Evolutionary conservation across 139 green algal genomes (phyloP), one percentile per base, ranked within the genome.

Genomic region (Deuterostichococcus epilithicus): DNA sequence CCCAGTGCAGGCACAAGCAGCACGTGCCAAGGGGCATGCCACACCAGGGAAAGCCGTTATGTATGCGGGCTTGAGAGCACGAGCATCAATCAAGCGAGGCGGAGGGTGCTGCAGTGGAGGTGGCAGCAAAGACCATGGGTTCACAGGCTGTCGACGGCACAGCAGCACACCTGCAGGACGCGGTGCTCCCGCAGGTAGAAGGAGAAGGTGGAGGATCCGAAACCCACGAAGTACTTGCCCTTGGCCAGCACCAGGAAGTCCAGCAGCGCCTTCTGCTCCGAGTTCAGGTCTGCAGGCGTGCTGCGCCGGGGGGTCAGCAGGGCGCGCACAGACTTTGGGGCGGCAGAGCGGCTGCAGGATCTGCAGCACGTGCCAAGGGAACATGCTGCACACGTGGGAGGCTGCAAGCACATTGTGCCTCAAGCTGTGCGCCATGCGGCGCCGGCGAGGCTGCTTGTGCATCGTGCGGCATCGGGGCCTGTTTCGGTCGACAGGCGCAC

Each of bases 181-280:
- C 86, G 76, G 76, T 80, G 83, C 67, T 90, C 86, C 30, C 86
- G 76, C 44, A 92, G 79, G 79, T 90, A 93, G 42, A 86, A 86
- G 8, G 75, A 86, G 65, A 93, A 93, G 2, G 88, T 93, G 71
- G 83, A 90, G 28, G 81, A 88, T 10, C 88, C 89, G 75, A 93
- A 87, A 20, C 89, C 89, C 28, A 90, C 89, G 82, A 92, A 93
- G 34, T 65, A 78, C 5, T 84, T 52, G 65, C 76, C 75, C 15
- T 84, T 79, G 0, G 86, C 81, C 65, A 93, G 76, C 58, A 93
- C 86, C 39, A 93, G 37, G 66, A 93, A 93, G 68, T 93, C 88
- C 42, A 93, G 73, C 32, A 92, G 81, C 5, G 89, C 89, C 79
- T 87, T 79, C 76, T 93, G 89, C 83, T 93, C 89, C 25, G 85